Base-by-base conservation (phyloP, 768 basidiomycete genomes). In the Rhodosporidiobolus sp. region DNA sequence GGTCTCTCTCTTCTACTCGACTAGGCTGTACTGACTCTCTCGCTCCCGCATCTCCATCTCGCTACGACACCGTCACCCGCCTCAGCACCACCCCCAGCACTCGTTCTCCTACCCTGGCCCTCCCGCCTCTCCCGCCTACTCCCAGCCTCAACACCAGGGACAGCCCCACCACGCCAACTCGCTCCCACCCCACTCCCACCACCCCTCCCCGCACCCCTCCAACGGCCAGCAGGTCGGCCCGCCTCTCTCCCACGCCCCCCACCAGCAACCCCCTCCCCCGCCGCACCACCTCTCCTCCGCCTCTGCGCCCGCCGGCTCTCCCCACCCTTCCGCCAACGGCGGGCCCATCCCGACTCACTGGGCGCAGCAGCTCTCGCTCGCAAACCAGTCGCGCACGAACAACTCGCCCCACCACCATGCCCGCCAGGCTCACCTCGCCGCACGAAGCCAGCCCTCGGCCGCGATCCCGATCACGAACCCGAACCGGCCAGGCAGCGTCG, bases 361-460 rank as follows among this genome's bases (percentile, higher is more conserved):
- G 76, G 73, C 73, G 19, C 76, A 78, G 64, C 78, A 79, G 52
- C 64, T 78, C 52, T 48, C 67, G 19, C 74, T 74, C 52, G 77
- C 77, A 3, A 69, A 94, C 91, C 88, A 91, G 83, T 87, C 90
- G 72, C 89, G 95, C 78, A 86, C 88, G 46, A 88, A 91, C 34
- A 88, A 90, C 68, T 89, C 91, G 5, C 92, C 93, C 0, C 94
- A 97, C 80, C 94, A 96, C 79, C 89, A 95, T 65, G 96, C 96
- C 20, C 86, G 94, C 59, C 90, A 92, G n/a, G 94, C 90, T 71
- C 94, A 94, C 61, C 89, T 97, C 86, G 91, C 93, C 48, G 90
- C 91, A 28, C 87, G 96, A 58, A 90, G 89, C 24, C 86, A 90
- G 70, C 84, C 90, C 53, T 94, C 92, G 82, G 95, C 81, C 89